A percentile compares a stretch with the other conserved stretches of the same genome.
These are phyloP conservation scores for Phytophthora agathidicida DNA, from an alignment of 352 stramenopile genomes.

Conservation along the genomic window DNA sequence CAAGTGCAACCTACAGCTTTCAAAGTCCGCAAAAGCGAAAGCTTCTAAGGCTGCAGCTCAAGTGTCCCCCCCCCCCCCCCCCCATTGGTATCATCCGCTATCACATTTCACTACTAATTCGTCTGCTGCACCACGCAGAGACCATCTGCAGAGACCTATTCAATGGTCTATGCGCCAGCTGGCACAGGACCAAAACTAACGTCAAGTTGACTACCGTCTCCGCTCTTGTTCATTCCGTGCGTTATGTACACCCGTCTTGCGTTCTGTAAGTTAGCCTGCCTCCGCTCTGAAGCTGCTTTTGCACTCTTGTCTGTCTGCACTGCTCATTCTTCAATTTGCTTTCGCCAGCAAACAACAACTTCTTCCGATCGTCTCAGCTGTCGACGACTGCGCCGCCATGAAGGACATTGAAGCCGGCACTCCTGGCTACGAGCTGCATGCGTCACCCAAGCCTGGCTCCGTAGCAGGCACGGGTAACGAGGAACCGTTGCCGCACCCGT, in stretches of 20 bases:
- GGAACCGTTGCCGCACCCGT: conserved; percentile 5
- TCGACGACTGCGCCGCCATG: conserved; percentile 16
- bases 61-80: too few relatives aligned
- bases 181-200: conserved; percentile 8
- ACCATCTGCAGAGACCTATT: conserved; percentile 21
- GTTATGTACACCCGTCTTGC: conserved; percentile 19
- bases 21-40: too few relatives aligned
- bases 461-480: conserved; percentile 1
- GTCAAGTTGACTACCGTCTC: conserved; percentile 15
- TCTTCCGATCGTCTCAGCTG: conserved; percentile 3
- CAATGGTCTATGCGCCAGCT: conserved; percentile 1
- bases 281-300: conserved; percentile 9
- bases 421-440: conserved; percentile 29
- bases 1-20: too few relatives aligned
- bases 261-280: conserved; percentile 9
- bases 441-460: conserved; percentile 28
- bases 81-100: not conserved
- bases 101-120: not conserved
- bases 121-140: conserved; percentile 14
- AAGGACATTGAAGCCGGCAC: conserved; percentile 35
- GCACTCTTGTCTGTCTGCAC: too few relatives aligned
- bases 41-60: too few relatives aligned
- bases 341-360: conserved; percentile 15
- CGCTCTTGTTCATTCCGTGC: conserved; percentile 18
- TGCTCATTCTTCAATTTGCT: conserved; percentile 36